Conservation (phyloP, 345 rosid genomes). For the Rhizophora apiculata region DNA sequence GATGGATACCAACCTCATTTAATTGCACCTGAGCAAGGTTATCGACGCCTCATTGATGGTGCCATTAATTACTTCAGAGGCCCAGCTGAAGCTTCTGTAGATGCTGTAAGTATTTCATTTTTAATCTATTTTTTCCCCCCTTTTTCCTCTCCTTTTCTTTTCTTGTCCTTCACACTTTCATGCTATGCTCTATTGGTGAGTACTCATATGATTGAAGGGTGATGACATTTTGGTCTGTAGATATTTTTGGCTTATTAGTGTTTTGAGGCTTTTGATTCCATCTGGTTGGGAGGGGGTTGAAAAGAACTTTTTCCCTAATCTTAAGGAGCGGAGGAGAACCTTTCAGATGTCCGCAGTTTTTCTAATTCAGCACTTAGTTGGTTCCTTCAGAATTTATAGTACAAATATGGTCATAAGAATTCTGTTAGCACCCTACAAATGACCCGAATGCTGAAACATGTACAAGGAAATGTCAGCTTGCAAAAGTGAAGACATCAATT, state of each 20-base stretch:
- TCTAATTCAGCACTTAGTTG: too few relatives aligned
- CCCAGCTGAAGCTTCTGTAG: conserved; percentile 76
- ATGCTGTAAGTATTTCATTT: conserved; percentile 49
- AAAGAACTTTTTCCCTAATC: background rate
- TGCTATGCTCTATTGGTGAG: background rate
- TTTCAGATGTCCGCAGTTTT: too few relatives aligned
- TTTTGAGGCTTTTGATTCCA: background rate
- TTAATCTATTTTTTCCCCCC: too few relatives aligned
- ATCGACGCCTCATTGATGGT: conserved; percentile 57
- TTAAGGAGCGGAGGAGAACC: background rate
- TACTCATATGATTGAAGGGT: background rate
- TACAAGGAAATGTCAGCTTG: background rate
- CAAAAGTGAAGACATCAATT: background rate
- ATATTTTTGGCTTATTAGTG: background rate
- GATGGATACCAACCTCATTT: conserved; percentile 79
- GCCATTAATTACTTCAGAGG: conserved; percentile 58
- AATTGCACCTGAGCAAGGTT: conserved; percentile 72
- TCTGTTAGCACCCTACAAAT: background rate
- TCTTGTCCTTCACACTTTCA: background rate
- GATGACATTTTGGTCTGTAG: background rate
- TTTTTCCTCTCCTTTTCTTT: background rate
- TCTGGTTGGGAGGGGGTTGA: background rate
- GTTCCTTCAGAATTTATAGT: background rate
- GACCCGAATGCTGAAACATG: too few relatives aligned
- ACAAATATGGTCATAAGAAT: background rate